phyloP scores from a whole-genome alignment of 345 rosid genomes.

The Gossypioides kirkii region DNA sequence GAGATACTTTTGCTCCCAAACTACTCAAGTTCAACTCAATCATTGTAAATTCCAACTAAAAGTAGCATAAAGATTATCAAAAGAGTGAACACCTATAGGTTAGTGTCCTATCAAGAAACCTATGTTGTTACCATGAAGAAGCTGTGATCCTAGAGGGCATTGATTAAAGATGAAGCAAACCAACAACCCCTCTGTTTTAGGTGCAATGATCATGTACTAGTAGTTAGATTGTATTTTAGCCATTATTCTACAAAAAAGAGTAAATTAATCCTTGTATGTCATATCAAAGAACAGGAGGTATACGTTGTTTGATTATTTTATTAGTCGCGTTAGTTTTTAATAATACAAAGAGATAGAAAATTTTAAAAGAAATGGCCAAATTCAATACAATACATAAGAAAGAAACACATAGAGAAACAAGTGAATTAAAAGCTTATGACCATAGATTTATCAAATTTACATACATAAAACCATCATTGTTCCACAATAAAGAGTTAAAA shows the following conservation, averaged over 20 bases:
- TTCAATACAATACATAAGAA: no score
- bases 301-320: no score
- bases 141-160: no score
- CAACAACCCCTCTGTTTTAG: background rate
- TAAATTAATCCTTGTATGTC: no score
- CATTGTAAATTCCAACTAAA: background rate
- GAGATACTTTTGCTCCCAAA: background rate
- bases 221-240: no score
- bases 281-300: no score
- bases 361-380: background rate
- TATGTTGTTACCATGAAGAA: background rate
- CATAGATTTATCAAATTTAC: background rate
- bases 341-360: no score
- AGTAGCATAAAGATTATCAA: background rate
- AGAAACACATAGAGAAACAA: background rate
- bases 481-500: background rate
- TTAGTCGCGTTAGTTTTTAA: no score
- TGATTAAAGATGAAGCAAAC: background rate
- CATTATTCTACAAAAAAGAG: no score
- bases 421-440: background rate
- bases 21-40: background rate
- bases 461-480: background rate
- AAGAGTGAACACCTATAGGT: background rate
- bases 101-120: no score
- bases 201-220: background rate